phyloP scores from a whole-genome alignment of 2,329 filamentous ascomycete species.

The Fusarium torulosum region DNA sequence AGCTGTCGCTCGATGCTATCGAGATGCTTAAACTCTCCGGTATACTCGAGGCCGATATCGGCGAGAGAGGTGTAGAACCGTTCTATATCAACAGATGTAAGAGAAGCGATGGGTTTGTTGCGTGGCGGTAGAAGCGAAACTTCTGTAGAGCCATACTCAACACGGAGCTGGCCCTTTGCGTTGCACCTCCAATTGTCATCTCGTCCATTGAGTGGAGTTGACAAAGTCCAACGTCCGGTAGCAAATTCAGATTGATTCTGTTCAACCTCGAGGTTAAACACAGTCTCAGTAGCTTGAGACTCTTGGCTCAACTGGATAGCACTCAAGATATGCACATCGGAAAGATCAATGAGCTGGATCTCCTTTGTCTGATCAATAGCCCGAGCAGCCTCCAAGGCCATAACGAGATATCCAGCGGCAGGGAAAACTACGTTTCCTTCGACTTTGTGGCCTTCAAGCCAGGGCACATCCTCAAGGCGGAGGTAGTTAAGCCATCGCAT shows the following conservation, averaged over 20 bases:
- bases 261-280: conserved; percentile 15
- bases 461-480: conserved; percentile 48
- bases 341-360: background rate
- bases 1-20: conserved; percentile 32
- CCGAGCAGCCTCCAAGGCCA: conserved; percentile 52
- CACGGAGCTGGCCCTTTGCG: background rate
- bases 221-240: background rate
- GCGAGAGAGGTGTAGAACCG: background rate
- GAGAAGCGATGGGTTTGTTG: background rate
- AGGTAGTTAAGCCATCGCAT: conserved; percentile 47
- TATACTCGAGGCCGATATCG: conserved; percentile 4
- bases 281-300: conserved; percentile 5
- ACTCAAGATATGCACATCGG: conserved; percentile 9
- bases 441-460: conserved; percentile 56
- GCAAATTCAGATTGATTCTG: background rate
- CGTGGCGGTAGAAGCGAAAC: background rate
- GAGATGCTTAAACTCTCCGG: conserved; percentile 7
- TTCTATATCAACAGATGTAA: background rate
- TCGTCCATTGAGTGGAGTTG: background rate
- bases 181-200: conserved; percentile 5
- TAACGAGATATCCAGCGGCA: conserved; percentile 53
- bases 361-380: conserved; percentile 1
- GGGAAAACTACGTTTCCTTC: conserved; percentile 56
- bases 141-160: background rate
- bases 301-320: conserved; percentile 9